Percentiles rank a stretch among this genome's conserved stretches.
Conservation (phyloP, 2,329 filamentous ascomycete species). For the Zasmidium citrigriseum region DNA sequence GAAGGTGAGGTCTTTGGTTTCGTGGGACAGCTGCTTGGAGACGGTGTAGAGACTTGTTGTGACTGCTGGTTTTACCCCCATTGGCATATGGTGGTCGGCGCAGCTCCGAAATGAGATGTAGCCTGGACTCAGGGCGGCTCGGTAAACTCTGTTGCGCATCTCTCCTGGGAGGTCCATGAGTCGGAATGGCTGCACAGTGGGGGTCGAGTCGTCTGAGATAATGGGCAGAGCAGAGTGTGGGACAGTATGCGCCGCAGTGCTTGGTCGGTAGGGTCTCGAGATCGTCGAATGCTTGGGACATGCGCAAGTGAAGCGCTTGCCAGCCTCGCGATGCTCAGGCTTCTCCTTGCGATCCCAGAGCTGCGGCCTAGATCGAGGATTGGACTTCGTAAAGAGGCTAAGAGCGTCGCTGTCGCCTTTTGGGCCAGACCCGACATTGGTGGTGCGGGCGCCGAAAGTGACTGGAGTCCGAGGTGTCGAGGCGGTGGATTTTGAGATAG, state of each 20-base stretch:
- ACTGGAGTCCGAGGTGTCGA: neutral
- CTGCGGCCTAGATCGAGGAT: neutral
- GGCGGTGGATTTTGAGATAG: neutral
- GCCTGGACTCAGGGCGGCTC: neutral
- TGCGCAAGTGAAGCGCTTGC: neutral
- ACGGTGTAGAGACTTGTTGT: neutral
- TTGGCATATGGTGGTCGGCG: neutral
- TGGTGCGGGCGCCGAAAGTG: neutral
- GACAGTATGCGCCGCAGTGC: neutral
- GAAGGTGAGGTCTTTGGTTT: neutral
- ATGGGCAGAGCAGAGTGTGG: neutral
- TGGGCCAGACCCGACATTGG: neutral
- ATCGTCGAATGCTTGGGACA: neutral
- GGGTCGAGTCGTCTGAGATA: neutral
- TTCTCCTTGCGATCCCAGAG: neutral
- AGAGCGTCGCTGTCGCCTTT: neutral
- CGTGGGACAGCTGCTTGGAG: neutral
- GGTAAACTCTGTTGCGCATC: neutral
- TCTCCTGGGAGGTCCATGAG: neutral
- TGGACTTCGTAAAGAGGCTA: neutral
- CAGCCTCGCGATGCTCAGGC: neutral
- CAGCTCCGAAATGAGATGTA: neutral
- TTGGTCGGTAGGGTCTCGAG: neutral
- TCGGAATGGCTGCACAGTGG: neutral
- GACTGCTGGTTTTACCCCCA: neutral